Evolutionary conservation across 305 asterid genomes (phyloP).

Genomic region (Rubia occidens): DNA sequence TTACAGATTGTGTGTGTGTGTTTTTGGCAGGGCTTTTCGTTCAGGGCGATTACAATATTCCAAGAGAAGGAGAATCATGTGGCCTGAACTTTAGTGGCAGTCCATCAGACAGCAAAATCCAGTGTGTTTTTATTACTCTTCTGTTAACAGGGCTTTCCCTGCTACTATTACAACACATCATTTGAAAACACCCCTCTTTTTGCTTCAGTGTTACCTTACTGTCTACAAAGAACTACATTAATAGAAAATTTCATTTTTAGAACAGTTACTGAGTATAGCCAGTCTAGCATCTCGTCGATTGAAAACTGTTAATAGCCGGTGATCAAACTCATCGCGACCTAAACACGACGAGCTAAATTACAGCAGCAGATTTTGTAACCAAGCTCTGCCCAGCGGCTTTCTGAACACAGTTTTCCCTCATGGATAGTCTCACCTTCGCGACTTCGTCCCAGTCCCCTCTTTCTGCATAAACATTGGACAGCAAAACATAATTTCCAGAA

Average conservation of each 20-base stretch:
- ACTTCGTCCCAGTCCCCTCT: conserved; percentile 57
- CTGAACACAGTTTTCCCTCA: conserved; percentile 37
- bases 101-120: conserved; percentile 1
- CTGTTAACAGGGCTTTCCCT: background rate
- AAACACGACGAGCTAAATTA: background rate
- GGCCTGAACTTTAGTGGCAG: conserved; percentile 11
- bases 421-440: conserved; percentile 40
- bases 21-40: conserved; percentile 5
- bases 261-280: no score
- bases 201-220: no score
- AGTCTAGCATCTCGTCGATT: no score
- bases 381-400: conserved; percentile 47
- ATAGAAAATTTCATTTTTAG: no score
- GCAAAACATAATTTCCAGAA: conserved; percentile 52
- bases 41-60: conserved; percentile 2
- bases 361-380: conserved; percentile 33
- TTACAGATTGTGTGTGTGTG: background rate
- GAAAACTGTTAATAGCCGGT: no score
- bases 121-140: background rate
- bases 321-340: no score
- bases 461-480: conserved; percentile 62
- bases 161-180: background rate
- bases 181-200: background rate
- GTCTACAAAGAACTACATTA: no score
- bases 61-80: conserved; percentile 1